phyloP scores from a whole-genome alignment of 2,329 filamentous ascomycete species.

The Monosporascus sp. region DNA sequence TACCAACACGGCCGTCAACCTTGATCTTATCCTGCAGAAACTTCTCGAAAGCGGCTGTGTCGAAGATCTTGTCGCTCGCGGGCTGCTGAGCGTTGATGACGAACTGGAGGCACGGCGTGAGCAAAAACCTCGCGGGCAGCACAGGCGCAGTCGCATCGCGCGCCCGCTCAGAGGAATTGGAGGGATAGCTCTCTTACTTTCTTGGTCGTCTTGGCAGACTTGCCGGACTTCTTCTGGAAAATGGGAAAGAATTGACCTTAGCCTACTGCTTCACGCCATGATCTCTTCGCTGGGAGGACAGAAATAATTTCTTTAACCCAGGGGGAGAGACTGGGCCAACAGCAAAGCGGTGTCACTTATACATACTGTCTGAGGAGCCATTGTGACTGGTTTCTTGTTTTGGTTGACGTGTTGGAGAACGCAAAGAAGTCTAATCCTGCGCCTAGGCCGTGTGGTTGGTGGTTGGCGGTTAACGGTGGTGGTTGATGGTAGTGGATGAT shows the following conservation, averaged over 20 bases:
- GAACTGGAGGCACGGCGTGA: slow-evolving; percentile 54
- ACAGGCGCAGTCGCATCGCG: not conserved
- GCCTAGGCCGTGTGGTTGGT: slow-evolving; percentile 20
- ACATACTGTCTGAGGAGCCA: slow-evolving; percentile 90
- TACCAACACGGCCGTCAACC: slow-evolving; percentile 96
- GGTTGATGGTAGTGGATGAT: slow-evolving; percentile 11
- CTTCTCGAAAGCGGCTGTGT: slow-evolving; percentile 97
- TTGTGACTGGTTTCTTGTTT: slow-evolving; percentile 44
- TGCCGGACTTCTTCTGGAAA: slow-evolving; percentile 61
- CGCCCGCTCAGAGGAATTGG: not conserved
- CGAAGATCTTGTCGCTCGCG: slow-evolving; percentile 99
- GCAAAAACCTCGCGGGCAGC: no score
- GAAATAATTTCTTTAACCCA: not conserved
- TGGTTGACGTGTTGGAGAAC: slow-evolving; percentile 35
- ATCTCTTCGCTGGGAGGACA: slow-evolving; percentile 30
- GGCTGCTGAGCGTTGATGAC: slow-evolving; percentile 99
- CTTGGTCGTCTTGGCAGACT: slow-evolving; percentile 72
- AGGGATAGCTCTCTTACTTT: slow-evolving; percentile 53
- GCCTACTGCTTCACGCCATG: slow-evolving; percentile 84
- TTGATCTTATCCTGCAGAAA: slow-evolving; percentile 99
- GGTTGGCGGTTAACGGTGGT: slow-evolving; percentile 2
- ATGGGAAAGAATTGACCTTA: slow-evolving; percentile 63
- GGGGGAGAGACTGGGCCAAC: slow-evolving; percentile 59
- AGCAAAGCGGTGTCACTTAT: slow-evolving; percentile 81
- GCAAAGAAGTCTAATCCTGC: slow-evolving; percentile 66